Evolutionary conservation across 2,329 filamentous ascomycete species (phyloP).

Genomic region (Coniochaeta sp.): DNA sequence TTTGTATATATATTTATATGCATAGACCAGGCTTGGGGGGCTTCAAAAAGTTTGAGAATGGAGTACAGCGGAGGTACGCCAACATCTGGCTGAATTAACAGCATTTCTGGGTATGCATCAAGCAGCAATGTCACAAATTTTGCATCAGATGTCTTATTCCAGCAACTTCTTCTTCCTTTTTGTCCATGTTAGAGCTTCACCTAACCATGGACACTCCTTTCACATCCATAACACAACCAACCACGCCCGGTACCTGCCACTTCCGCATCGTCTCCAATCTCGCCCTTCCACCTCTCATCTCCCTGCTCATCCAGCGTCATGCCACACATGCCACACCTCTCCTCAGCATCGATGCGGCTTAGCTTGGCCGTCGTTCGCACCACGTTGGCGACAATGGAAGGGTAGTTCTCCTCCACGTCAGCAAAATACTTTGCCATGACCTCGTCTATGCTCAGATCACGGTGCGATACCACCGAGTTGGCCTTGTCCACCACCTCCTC

Average conservation of each 20-base stretch:
- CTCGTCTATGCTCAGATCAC: conserved; percentile 81
- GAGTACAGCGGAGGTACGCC: neutral
- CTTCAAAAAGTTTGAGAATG: neutral
- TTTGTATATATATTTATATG: neutral
- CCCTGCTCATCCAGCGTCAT: conserved; percentile 57
- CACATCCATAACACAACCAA: conserved; percentile 66
- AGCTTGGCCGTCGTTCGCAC: conserved; percentile 87
- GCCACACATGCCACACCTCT: conserved; percentile 60
- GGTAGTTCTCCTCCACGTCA: conserved; percentile 77
- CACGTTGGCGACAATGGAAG: conserved; percentile 90
- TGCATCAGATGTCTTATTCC: neutral
- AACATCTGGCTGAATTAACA: neutral
- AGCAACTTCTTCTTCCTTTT: neutral
- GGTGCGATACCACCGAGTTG: conserved; percentile 50
- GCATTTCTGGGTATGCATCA: neutral
- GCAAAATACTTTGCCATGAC: conserved; percentile 86
- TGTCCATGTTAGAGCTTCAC: neutral
- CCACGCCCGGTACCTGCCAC: conserved; percentile 17
- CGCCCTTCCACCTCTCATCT: conserved; percentile 56
- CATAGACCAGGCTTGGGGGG: neutral
- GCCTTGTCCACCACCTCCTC: conserved; percentile 6
- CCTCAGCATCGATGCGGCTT: conserved; percentile 33
- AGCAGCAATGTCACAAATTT: neutral
- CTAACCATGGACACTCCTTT: conserved; percentile 46
- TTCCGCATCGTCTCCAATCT: conserved; percentile 39